A percentile compares a stretch with the other conserved stretches of the same genome.
phyloP scores from a whole-genome alignment of 495 filamentous ascomycete genomes.

The Penicillium argentinense region DNA sequence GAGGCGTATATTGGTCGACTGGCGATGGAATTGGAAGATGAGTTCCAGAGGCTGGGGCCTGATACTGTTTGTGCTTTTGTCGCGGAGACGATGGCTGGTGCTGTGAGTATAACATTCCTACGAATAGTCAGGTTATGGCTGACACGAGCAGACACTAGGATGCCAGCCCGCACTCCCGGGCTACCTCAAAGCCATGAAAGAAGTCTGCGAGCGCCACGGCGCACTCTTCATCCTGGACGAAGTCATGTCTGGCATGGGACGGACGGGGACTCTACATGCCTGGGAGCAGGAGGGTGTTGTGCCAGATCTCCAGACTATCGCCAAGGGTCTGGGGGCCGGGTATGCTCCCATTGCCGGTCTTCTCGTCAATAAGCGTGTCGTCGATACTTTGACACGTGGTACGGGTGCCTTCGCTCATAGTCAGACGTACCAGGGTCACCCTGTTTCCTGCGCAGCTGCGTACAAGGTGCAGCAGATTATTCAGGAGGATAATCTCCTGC shows the following conservation, averaged over 20 bases:
- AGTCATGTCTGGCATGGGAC: constrained; percentile 78
- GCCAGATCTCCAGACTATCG: constrained; percentile 66
- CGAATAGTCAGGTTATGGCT: constrained; percentile 6
- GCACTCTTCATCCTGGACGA: constrained; percentile 73
- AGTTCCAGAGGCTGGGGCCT: constrained; percentile 66
- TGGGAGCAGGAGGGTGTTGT: constrained; percentile 64
- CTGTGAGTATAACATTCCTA: constrained; percentile 26
- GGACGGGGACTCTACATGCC: constrained; percentile 64
- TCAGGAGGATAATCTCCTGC: constrained; percentile 41
- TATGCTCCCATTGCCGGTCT: constrained; percentile 65
- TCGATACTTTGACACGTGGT: constrained; percentile 55
- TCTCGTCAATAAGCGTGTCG: constrained; percentile 52
- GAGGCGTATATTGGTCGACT: constrained; percentile 51
- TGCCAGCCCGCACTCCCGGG: constrained; percentile 63
- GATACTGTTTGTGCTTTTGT: constrained; percentile 71
- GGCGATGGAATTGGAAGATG: constrained; percentile 66
- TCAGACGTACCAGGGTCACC: constrained; percentile 62
- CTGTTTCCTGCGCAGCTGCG: constrained; percentile 56
- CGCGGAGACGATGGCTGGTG: constrained; percentile 61
- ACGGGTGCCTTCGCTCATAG: constrained; percentile 55
- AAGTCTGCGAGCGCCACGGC: constrained; percentile 63
- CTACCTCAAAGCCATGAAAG: constrained; percentile 63
- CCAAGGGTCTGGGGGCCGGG: constrained; percentile 67
- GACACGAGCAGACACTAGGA: constrained; percentile 58
- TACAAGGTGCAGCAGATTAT: constrained; percentile 55